Evolutionary conservation across 345 rosid genomes (phyloP).

Genomic region (Microthlaspi erraticum): DNA sequence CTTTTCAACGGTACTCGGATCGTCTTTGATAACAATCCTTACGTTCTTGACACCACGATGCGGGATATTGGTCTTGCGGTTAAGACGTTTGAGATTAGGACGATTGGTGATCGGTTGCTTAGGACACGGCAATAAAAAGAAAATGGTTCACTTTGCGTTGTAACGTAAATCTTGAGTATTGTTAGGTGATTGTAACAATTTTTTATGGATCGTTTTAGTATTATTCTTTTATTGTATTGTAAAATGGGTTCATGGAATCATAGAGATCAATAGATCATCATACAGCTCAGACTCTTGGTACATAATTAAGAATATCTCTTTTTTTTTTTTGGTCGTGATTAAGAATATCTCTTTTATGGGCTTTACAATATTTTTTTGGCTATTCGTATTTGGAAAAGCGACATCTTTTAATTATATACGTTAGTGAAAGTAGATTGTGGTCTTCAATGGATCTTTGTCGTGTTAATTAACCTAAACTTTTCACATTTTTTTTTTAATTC

Average conservation of each 20-base stretch:
- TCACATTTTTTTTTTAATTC: neutral
- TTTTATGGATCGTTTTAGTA: conserved; percentile 9
- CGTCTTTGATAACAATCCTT: conserved; percentile 63
- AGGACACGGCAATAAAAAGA: conserved; percentile 46
- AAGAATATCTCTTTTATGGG: conserved; percentile 36
- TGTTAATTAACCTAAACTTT: conserved; percentile 22
- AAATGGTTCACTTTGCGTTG: neutral
- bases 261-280: neutral
- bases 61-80: conserved; percentile 58
- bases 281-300: conserved; percentile 42
- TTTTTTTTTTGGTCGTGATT: too few relatives aligned
- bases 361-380: conserved; percentile 21
- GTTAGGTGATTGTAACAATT: conserved; percentile 26
- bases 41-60: conserved; percentile 72
- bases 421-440: conserved; percentile 26
- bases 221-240: conserved; percentile 40
- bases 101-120: conserved; percentile 42
- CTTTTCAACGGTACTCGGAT: conserved; percentile 54
- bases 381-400: conserved; percentile 5
- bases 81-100: conserved; percentile 67
- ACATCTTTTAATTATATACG: conserved; percentile 9
- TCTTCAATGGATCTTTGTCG: conserved; percentile 30
- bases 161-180: conserved; percentile 20
- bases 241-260: conserved; percentile 28
- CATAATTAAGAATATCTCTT: conserved; percentile 35